Evolutionary conservation across 257 asterid species (phyloP).

Genomic region (Lycium barbarum): DNA sequence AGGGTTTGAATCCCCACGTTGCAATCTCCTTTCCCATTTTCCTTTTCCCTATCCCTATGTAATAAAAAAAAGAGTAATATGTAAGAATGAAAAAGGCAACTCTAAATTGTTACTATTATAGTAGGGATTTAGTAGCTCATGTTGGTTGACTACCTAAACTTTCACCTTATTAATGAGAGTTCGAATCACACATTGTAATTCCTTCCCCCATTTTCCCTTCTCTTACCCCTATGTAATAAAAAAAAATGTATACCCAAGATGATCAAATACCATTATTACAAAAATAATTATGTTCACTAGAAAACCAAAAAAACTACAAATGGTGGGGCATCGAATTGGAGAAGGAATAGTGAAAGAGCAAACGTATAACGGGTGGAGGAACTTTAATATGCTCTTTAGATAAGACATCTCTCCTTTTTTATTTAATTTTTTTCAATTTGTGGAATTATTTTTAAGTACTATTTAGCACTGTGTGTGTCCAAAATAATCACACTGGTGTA

Average conservation of each 20-base stretch:
- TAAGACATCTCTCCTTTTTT: slow-evolving; percentile 47
- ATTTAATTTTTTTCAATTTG: background rate
- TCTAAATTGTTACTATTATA: no score
- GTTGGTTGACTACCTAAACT: no score
- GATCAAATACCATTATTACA: background rate
- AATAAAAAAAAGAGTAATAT: no score
- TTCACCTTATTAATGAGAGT: no score
- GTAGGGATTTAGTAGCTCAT: no score
- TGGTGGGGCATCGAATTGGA: slow-evolving; percentile 28
- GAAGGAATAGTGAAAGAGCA: slow-evolving; percentile 33
- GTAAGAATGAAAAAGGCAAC: no score
- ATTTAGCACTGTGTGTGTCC: background rate
- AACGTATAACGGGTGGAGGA: slow-evolving; percentile 55
- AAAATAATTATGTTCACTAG: background rate
- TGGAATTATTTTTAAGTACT: background rate
- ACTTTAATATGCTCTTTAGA: slow-evolving; percentile 50
- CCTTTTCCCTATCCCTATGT: no score
- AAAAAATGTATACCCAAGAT: background rate
- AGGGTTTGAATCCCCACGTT: no score
- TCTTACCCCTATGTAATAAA: no score
- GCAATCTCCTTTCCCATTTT: no score
- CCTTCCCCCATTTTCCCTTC: no score
- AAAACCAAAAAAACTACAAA: background rate
- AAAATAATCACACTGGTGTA: background rate
- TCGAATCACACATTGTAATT: no score